Evolutionary conservation across 106 monocot genomes (phyloP).

Genomic region (Dendrobium huoshanense): DNA sequence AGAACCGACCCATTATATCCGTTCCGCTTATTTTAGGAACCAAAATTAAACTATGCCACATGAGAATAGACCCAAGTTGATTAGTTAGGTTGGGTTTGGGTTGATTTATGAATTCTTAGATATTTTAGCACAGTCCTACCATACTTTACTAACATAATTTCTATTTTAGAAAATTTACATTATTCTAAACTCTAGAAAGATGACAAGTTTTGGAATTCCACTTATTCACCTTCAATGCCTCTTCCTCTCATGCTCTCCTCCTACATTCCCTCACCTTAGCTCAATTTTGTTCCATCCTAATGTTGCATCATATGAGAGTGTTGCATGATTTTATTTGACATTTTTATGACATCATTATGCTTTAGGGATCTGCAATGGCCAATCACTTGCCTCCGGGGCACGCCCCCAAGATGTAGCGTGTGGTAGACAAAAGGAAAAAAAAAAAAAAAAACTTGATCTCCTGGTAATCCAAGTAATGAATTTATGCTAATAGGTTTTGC

Average conservation of each 20-base stretch:
- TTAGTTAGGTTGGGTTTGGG: neutral
- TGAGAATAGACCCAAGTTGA: neutral
- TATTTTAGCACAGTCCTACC: no score
- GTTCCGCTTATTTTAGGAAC: neutral
- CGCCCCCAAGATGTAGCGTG: neutral
- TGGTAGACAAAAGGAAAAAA: neutral
- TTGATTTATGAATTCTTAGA: neutral
- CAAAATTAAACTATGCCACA: neutral
- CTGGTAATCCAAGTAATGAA: neutral
- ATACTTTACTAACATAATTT: neutral
- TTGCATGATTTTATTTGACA: neutral
- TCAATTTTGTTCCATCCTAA: neutral
- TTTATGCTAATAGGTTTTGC: neutral
- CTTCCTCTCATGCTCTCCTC: neutral
- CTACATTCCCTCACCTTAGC: neutral
- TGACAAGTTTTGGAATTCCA: neutral
- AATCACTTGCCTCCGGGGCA: neutral
- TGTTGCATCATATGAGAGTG: no score
- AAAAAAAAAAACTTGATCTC: neutral
- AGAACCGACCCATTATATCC: neutral
- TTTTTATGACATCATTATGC: neutral
- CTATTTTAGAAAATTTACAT: neutral
- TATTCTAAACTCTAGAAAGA: neutral
- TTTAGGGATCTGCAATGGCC: neutral
- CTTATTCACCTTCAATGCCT: neutral